Evolutionary conservation across 1,284 basidiomycete species (phyloP), one percentile per base, ranked within the genome.

Genomic region (Fistulinella cinereoalba): DNA sequence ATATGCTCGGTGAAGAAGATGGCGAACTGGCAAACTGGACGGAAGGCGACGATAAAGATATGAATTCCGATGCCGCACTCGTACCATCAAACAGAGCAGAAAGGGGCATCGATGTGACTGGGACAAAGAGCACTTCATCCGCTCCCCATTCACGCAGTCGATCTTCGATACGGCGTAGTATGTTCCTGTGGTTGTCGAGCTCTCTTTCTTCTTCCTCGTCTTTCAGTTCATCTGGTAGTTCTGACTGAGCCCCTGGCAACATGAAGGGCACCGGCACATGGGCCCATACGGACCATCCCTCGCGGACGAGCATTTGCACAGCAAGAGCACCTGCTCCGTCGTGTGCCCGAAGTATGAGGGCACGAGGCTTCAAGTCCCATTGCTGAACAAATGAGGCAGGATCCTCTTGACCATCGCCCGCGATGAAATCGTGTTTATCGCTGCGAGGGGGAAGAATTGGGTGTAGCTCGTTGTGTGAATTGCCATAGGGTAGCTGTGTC

Each of bases 321-420:
- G 83, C 82, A 55, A 93, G 70, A 4, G 85, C 86, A 2, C 89
- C 86, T 1, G 81, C 70, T 2, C 89, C 90, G 46, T 82, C 81
- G 52, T 92, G 87, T 0, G 86, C 90, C 27, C 83, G 74, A 43
- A 92, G 69, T 37, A 94, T 75, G 16, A 95, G 70, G 4, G 73
- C 85, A 2, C 82, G 71, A 16, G 62, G 62, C 29, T 50, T 65
- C 25, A 52, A 51, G 10, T 64, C 55, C 22, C 33, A 47, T 36
- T 43, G 32, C n/a, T 38, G 50, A 43, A 41, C 43, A 19, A 2
- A 43, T 16, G 38, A 22, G 29, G n/a, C 18, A 2, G 19, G 3
- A n/a, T 53, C 53, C 25, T 63, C 62, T 33, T 61, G 52, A 22
- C 47, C 51, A 16, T 51, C 64, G 24, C 58, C 52, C n/a, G 53